Percentiles rank a stretch among this genome's conserved stretches.
phyloP scores from a whole-genome alignment of 805 yeast species.

The Yamadazyma olivae region DNA sequence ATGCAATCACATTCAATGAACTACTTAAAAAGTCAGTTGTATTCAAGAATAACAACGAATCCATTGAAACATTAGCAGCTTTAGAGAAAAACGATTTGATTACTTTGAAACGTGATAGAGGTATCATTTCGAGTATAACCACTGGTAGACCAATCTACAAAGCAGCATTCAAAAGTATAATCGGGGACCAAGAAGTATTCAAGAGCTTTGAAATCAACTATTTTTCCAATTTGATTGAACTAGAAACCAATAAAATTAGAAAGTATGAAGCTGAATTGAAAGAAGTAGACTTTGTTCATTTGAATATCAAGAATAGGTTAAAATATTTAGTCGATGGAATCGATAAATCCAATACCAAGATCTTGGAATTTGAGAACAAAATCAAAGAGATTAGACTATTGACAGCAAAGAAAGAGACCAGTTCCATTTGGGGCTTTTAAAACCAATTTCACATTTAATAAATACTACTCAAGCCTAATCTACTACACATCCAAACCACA shows the following conservation, averaged over 20 bases:
- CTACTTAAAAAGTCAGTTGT: slow-evolving; percentile 51
- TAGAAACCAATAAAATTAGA: slow-evolving; percentile 61
- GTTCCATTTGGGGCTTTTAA: slow-evolving; percentile 11
- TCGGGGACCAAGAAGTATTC: slow-evolving; percentile 52
- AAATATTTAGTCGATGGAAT: slow-evolving; percentile 68
- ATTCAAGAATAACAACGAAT: slow-evolving; percentile 53
- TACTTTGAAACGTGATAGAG: slow-evolving; percentile 69
- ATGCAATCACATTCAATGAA: slow-evolving; percentile 47
- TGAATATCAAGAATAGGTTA: slow-evolving; percentile 57
- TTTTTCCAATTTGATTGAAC: slow-evolving; percentile 48
- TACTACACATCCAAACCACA: background rate
- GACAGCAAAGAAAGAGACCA: slow-evolving; percentile 6
- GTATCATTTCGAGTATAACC: slow-evolving; percentile 59
- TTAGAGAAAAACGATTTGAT: slow-evolving; percentile 81
- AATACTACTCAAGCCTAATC: background rate
- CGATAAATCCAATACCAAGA: slow-evolving; percentile 50
- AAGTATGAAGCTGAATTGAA: slow-evolving; percentile 70
- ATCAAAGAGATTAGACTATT: slow-evolving; percentile 22
- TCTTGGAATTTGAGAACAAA: slow-evolving; percentile 26
- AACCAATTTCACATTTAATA: background rate
- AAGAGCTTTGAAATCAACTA: slow-evolving; percentile 65
- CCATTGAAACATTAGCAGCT: slow-evolving; percentile 49
- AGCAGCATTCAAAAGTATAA: slow-evolving; percentile 73
- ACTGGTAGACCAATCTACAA: slow-evolving; percentile 84
- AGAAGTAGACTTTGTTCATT: slow-evolving; percentile 42